Base-by-base conservation (phyloP, 768 basidiomycete genomes). In the Gloeopeniophorella convolvens region DNA sequence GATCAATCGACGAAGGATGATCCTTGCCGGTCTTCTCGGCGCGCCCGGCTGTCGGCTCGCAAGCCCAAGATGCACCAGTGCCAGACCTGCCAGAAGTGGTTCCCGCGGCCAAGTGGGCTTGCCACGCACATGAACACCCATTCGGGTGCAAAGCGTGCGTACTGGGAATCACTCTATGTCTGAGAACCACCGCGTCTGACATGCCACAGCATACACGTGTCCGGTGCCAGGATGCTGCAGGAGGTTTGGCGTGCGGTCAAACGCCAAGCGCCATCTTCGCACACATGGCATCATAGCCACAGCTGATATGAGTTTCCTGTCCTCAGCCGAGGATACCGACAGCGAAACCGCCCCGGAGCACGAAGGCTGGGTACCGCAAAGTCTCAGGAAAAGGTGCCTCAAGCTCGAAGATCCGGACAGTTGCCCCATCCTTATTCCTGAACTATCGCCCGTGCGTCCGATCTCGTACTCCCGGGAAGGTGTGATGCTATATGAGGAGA, bases 191-290 rank as follows among this genome's bases (percentile, higher is more conserved):
- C 33, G 15, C n/a, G 3, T 24, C 23, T 34, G 30, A 18, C 18
- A 18, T 21, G 1, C 21, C 15, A 35, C 56, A 69, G 68, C 68
- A 45, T 69, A 62, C 60, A 67, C 66, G 42, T 90, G 87, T 60
- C 73, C 67, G 0, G 78, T 81, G 42, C 69, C 75, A 12, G 72
- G 73, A 28, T 90, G 88, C 62, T 65, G 69, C 26, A 82, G 83
- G 61, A 74, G 72, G 3, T 90, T 89, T 59, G 79, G 83, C 16
- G 86, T 89, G 15, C 79, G 84, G 11, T 89, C 87, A 7, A 90
- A 90, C 58, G 85, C 85, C 13, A 85, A 81, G 63, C 76, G 87
- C 28, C 87, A 90, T 60, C 72, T 86, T 31, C 82, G 84, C 37
- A 88, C 83, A 1, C 87, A 90, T 57, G 83, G 83, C 21, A 72